Evolutionary conservation across 495 filamentous ascomycete species (phyloP).

Genomic region (Penicillium lagena): DNA sequence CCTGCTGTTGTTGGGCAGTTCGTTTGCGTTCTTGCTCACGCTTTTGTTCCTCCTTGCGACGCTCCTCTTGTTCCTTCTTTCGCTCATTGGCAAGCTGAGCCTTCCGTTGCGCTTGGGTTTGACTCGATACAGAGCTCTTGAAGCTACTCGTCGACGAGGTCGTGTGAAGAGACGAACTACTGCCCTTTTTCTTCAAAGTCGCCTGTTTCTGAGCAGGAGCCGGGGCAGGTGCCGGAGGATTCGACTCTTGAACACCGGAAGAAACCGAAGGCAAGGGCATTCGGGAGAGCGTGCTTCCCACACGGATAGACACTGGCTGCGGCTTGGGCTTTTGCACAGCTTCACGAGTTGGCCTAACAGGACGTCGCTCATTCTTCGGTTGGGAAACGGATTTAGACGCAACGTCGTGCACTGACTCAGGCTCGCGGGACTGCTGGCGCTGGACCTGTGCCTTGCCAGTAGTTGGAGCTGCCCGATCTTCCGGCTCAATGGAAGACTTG

Average conservation of each 20-base stretch:
- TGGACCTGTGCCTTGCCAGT: constrained; percentile 40
- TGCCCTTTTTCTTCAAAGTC: constrained; percentile 54
- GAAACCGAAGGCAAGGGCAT: constrained; percentile 57
- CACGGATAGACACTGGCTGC: constrained; percentile 71
- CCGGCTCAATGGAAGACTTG: constrained; percentile 25
- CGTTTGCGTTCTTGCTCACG: constrained; percentile 72
- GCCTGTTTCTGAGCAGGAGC: constrained; percentile 40
- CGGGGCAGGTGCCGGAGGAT: constrained; percentile 28
- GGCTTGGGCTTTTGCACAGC: constrained; percentile 58
- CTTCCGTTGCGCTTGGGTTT: constrained; percentile 44
- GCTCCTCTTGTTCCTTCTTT: constrained; percentile 74
- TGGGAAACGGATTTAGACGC: constrained; percentile 36
- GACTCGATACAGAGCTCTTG: constrained; percentile 59
- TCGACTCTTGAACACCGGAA: constrained; percentile 55
- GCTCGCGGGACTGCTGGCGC: constrained; percentile 39
- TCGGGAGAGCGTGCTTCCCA: constrained; percentile 63
- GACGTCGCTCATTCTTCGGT: constrained; percentile 54
- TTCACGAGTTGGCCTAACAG: constrained; percentile 67
- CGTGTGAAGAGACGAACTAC: constrained; percentile 60
- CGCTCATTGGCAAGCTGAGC: constrained; percentile 62
- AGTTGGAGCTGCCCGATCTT: constrained; percentile 32
- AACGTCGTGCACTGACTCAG: constrained; percentile 27
- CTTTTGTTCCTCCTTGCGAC: constrained; percentile 72
- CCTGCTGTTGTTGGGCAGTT: constrained; percentile 47
- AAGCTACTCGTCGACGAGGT: constrained; percentile 60